Evolutionary conservation across 768 basidiomycete genomes (phyloP), one percentile per base, ranked within the genome.

Genomic region (Agaricus sinodeliciosus): DNA sequence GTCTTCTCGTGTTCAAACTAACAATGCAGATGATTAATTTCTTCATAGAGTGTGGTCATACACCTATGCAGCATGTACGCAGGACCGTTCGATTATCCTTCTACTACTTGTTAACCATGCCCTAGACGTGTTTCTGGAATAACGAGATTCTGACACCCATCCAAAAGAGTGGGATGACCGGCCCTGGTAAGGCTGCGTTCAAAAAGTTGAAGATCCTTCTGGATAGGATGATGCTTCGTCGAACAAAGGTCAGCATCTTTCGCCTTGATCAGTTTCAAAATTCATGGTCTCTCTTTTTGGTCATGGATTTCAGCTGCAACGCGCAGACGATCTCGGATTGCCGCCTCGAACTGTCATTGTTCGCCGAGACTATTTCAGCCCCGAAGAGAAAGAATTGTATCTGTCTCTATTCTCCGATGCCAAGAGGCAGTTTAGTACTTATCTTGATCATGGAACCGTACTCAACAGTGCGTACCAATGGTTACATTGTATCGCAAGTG

Each of bases 301-400:
- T 31, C 31, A 11, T 31, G 22, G 49, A 41, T 50, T 42, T 56
- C 48, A 97, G 85, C 74, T 97, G 42, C 90, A 99, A 80, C 80
- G 87, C 51, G 95, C 95, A 1, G 96, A 99, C 63, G 96, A 99
- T 65, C 80, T 99, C 19, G 96, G 93, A 5, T 70, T 98, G 16
- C 96, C 96, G 7, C 96, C 96, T 6, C 79, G 96, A 36, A 94
- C 85, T 0, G 88, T 99, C 18, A 76, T 90, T 44, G 84, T 99
- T 53, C 81, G 92, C 41, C 74, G 84, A 47, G 95, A 98, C 66
- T 89, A 87, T 67, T 98, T 98, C 74, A 94, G 90, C 58, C 87
- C 91, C 0, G 94, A 96, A 67, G 96, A 99, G 71, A 97, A 94
- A 65, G 96, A 99, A 61, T 72, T 97, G 3, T 96, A 95, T 65